phyloP scores from a whole-genome alignment of 2,329 filamentous ascomycete genomes.

The Pseudogymnoascus sp. region DNA sequence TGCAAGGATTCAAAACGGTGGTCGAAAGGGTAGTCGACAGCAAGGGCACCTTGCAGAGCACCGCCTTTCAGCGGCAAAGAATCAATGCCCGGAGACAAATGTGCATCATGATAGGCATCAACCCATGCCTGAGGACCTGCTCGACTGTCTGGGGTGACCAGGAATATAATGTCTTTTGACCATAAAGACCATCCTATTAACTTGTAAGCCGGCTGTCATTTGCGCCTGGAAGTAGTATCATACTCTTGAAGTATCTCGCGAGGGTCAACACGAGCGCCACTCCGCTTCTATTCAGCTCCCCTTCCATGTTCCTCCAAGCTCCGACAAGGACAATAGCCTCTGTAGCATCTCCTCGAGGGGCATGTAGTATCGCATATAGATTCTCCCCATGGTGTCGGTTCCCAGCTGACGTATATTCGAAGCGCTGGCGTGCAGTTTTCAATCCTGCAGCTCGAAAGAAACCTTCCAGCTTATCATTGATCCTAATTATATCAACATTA shows the following conservation, averaged over 20 bases:
- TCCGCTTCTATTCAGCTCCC: conserved; percentile 75
- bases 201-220: conserved; percentile 11
- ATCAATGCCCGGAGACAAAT: conserved; percentile 62
- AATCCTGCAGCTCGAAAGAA: conserved; percentile 74
- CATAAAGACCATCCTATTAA: conserved; percentile 79
- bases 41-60: conserved; percentile 83
- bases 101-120: conserved; percentile 91
- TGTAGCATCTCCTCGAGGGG: conserved; percentile 89
- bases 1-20: conserved; percentile 81
- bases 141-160: conserved; percentile 82
- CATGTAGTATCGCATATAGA: conserved; percentile 86
- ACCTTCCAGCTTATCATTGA: conserved; percentile 64
- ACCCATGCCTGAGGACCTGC: conserved; percentile 94
- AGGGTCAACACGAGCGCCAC: conserved; percentile 80
- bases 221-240: conserved; percentile 16
- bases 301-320: conserved; percentile 77
- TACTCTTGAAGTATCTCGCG: conserved; percentile 87
- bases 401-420: conserved; percentile 74
- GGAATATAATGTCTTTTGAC: conserved; percentile 96
- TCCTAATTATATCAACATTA: conserved; percentile 31
- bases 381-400: conserved; percentile 74
- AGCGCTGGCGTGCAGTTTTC: conserved; percentile 83
- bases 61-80: conserved; percentile 84
- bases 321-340: conserved; percentile 92
- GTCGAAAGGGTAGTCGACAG: conserved; percentile 86